These are phyloP conservation scores for Quercus tomentella DNA, from an alignment of 331 rosid species.

Conservation along the genomic window DNA sequence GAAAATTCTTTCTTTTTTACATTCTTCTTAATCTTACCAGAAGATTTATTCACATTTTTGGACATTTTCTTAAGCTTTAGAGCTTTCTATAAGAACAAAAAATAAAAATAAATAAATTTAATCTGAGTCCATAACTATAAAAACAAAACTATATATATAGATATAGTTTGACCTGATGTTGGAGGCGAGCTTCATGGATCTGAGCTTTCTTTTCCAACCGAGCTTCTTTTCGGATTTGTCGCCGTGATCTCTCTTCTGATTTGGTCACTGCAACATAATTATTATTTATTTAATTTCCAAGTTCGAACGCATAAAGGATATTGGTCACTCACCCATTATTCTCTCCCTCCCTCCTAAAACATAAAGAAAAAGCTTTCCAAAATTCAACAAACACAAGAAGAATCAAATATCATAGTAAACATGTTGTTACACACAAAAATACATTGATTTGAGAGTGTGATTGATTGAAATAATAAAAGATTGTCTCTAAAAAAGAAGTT, in stretches of 20 bases:
- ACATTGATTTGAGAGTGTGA: no score
- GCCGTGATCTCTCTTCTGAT: conserved; percentile 45
- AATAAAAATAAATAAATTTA: not conserved
- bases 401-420: no score
- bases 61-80: conserved; percentile 15
- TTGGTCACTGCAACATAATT: conserved; percentile 12
- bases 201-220: conserved; percentile 49
- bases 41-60: conserved; percentile 11
- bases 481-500: no score
- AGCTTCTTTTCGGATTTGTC: conserved; percentile 67
- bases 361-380: no score
- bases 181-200: conserved; percentile 52
- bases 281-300: no score
- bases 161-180: conserved; percentile 26
- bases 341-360: no score
- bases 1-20: conserved; percentile 10
- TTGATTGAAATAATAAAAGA: no score
- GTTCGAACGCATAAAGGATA: no score
- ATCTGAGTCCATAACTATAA: not conserved
- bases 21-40: not conserved
- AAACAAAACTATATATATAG: not conserved
- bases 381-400: no score
- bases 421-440: no score
- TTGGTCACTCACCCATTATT: not conserved
- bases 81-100: conserved; percentile 36